Evolutionary conservation across 805 yeast genomes (phyloP), one percentile per base, ranked within the genome.

Genomic region (Teunomyces aglyptinius): DNA sequence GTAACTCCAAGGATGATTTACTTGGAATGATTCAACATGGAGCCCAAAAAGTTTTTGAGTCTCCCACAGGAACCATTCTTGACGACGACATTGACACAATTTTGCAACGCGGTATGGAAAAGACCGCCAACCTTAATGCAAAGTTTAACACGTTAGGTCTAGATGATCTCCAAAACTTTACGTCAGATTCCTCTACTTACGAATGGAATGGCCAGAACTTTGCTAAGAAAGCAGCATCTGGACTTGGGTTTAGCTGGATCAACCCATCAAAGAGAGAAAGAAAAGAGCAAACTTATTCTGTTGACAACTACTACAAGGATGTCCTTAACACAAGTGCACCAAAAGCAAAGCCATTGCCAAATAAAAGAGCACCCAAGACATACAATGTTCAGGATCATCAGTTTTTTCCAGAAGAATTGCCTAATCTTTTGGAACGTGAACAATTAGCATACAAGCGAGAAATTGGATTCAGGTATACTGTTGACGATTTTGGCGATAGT

Each of bases 11-110:
- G 59, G 97, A 89, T 57, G 98, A 91, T 60, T 78, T 92, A 57
- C 70, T 92, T 19, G 89, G 86, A 41, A 94, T 94, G 98, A 92
- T 92, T 64, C 98, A 92, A 65, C 96, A 85, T 65, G 99, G 99
- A 48, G 99, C 99, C 1, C 85, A 86, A 61, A 81, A 83, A 38
- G 91, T 94, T 15, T 86, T 94, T 63, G 92, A 87, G 50, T 65
- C 75, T 18, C 54, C 49, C 27, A 58, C 63, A 8, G 47, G 56
- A 5, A 53, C 61, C 48, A 60, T 59, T 64, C 67, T 60, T 47
- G 82, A 80, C 46, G 84, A 80, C 45, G 96, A 92, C 63, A 88
- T 92, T 50, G 98, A 92, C 44, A 84, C 77, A 0, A 89, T 94
- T 57, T 75, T 94, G 55, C 77, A 76, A 49, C 80, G 80, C 55